Percentiles rank a stretch among this genome's conserved stretches.
Evolutionary conservation across 768 basidiomycete species (phyloP).

Genomic region (Phylloporus scabripes): DNA sequence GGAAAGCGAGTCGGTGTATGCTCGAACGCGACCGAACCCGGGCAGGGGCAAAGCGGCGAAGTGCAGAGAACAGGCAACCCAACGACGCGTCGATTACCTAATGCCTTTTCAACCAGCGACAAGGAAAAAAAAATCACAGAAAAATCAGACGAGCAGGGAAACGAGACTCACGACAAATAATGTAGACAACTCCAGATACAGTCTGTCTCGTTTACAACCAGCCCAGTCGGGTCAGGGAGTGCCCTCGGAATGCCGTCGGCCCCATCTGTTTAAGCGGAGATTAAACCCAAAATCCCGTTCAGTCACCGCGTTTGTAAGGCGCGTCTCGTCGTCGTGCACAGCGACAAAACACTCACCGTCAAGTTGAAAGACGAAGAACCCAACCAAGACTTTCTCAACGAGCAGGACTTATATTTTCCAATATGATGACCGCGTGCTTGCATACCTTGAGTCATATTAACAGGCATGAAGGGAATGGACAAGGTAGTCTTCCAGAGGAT

Average conservation of each 20-base stretch:
- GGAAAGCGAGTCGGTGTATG: slow-evolving; percentile 4
- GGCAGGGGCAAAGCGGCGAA: slow-evolving; percentile 23
- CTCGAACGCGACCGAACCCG: slow-evolving; percentile 11
- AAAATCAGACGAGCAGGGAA: not conserved
- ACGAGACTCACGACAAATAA: not conserved
- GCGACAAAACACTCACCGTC: slow-evolving; percentile 1
- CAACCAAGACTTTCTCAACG: not conserved
- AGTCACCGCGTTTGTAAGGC: slow-evolving; percentile 6
- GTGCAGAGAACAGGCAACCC: slow-evolving; percentile 15
- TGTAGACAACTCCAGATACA: not conserved
- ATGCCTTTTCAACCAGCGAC: slow-evolving; percentile 28
- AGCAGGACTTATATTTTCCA: not conserved
- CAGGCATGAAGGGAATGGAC: not conserved
- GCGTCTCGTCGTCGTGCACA: slow-evolving; percentile 8
- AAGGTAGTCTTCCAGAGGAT: not conserved
- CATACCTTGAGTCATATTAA: not conserved
- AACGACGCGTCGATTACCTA: slow-evolving; percentile 33
- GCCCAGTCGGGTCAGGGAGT: slow-evolving; percentile 5
- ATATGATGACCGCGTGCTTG: not conserved
- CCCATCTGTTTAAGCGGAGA: slow-evolving; percentile 16
- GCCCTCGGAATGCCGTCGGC: not conserved
- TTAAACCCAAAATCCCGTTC: not conserved
- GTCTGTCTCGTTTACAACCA: slow-evolving; percentile 11
- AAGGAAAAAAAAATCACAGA: not conserved
- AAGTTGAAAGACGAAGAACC: not conserved